These are phyloP conservation scores for Ophiostoma piceae DNA, from an alignment of 2,329 filamentous ascomycete genomes.

Conservation along the genomic window DNA sequence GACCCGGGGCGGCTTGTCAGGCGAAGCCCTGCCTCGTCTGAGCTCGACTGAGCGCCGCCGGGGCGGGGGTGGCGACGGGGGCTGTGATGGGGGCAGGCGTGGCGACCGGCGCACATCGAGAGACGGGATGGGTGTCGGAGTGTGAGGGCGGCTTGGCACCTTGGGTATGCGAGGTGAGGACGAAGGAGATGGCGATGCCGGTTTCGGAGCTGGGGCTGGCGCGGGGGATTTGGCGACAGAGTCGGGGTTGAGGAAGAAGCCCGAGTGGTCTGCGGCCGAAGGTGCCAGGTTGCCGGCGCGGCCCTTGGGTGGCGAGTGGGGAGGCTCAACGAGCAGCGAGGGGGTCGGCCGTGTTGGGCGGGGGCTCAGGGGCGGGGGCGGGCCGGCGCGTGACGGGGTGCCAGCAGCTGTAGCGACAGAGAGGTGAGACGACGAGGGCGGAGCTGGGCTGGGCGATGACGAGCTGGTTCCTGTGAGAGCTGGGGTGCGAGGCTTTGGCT, in stretches of 20 bases:
- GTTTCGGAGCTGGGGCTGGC: conserved; percentile 22
- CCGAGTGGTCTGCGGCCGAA: conserved; percentile 38
- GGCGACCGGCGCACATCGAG: conserved; percentile 47
- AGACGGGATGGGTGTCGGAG: conserved; percentile 50
- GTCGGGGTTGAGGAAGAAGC: conserved; percentile 49
- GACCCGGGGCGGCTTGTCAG: conserved; percentile 21
- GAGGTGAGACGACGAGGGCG: not conserved
- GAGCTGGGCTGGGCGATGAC: not conserved
- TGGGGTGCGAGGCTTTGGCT: conserved; percentile 37
- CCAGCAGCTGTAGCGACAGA: not conserved
- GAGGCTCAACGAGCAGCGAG: conserved; percentile 63
- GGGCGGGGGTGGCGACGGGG: conserved; percentile 60
- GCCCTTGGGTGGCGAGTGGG: conserved; percentile 60
- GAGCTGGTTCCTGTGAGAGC: not conserved
- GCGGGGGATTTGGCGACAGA: conserved; percentile 38
- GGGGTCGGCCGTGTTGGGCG: conserved; percentile 48
- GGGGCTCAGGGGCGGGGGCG: conserved; percentile 44
- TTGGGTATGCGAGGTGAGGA: conserved; percentile 45
- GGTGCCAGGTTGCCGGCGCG: conserved; percentile 33
- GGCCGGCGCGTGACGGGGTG: conserved; percentile 40
- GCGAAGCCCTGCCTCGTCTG: conserved; percentile 43
- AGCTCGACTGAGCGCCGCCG: conserved; percentile 58
- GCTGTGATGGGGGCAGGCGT: conserved; percentile 43
- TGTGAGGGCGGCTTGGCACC: conserved; percentile 52
- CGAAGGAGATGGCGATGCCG: conserved; percentile 32